Conservation (phyloP, 2,329 filamentous ascomycete species). For the Penicillium sp. region DNA sequence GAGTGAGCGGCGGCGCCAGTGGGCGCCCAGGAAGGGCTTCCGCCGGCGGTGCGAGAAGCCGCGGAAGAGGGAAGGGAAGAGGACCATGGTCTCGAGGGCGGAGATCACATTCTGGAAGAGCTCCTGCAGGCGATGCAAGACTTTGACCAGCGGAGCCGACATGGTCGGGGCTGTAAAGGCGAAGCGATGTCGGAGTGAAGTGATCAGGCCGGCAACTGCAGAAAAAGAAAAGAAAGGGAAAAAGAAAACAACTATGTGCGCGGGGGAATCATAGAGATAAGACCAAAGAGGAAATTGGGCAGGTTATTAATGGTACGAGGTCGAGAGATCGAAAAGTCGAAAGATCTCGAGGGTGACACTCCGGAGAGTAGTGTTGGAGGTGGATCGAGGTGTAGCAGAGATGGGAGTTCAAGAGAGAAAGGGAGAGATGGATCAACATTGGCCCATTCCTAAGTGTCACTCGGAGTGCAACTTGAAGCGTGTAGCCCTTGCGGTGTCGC, state of each 20-base stretch:
- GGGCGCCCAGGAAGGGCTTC: conserved; percentile 30
- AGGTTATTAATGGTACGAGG: too few relatives aligned
- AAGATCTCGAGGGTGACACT: conserved; percentile 19
- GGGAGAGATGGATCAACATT: conserved; percentile 24
- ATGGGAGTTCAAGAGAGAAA: conserved; percentile 1
- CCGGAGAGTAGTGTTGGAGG: conserved; percentile 21
- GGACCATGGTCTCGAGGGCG: conserved; percentile 38
- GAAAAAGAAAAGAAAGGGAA: conserved; percentile 1
- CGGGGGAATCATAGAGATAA: conserved; percentile 14
- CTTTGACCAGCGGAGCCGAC: conserved; percentile 35
- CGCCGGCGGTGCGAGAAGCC: conserved; percentile 30
- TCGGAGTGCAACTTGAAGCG: conserved; percentile 22
- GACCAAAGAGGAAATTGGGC: conserved; percentile 14
- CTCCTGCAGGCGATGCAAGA: conserved; percentile 39
- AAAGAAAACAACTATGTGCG: not conserved
- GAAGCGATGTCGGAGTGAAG: conserved; percentile 5
- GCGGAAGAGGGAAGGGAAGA: conserved; percentile 39
- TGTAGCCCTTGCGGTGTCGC: conserved; percentile 25
- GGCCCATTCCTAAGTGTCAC: conserved; percentile 27
- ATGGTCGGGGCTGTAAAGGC: conserved; percentile 21
- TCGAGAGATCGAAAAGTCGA: not conserved
- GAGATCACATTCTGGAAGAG: conserved; percentile 39
- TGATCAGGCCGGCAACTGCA: not conserved
- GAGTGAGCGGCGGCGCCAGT: conserved; percentile 36
- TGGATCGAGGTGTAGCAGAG: conserved; percentile 17